phyloP scores from a whole-genome alignment of 106 monocot genomes.

The Amphibolis antarctica region DNA sequence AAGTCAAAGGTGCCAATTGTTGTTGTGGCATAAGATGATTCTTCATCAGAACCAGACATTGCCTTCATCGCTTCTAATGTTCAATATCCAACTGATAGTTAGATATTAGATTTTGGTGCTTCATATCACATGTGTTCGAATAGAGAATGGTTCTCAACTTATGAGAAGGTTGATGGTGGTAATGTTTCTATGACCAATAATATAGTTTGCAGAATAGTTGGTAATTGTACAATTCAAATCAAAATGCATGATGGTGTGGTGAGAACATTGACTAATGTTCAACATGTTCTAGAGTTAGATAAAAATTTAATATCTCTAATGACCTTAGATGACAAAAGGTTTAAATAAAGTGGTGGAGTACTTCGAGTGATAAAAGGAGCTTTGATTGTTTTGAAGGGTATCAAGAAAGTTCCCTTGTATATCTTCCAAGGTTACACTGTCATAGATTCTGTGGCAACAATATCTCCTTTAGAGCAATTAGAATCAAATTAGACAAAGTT shows the following conservation, averaged over 20 bases:
- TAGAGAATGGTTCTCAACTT: neutral
- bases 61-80: neutral
- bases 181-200: neutral
- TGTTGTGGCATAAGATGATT: too few species aligned
- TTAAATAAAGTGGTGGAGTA: neutral
- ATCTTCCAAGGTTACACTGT: neutral
- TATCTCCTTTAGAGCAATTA: neutral
- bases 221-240: too few species aligned
- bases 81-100: neutral
- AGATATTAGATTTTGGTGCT: too few species aligned
- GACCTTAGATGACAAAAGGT: neutral
- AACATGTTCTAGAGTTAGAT: neutral
- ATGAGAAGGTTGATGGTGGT: neutral
- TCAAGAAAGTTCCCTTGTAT: neutral
- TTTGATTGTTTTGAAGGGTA: neutral
- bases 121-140: neutral
- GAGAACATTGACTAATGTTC: neutral
- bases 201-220: neutral
- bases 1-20: neutral
- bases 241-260: neutral
- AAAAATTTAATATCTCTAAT: too few species aligned
- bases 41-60: too few species aligned
- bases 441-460: neutral
- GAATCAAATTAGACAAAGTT: neutral
- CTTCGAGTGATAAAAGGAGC: neutral